phyloP scores from a whole-genome alignment of 768 basidiomycete species.

The Lactifluus piperatus region DNA sequence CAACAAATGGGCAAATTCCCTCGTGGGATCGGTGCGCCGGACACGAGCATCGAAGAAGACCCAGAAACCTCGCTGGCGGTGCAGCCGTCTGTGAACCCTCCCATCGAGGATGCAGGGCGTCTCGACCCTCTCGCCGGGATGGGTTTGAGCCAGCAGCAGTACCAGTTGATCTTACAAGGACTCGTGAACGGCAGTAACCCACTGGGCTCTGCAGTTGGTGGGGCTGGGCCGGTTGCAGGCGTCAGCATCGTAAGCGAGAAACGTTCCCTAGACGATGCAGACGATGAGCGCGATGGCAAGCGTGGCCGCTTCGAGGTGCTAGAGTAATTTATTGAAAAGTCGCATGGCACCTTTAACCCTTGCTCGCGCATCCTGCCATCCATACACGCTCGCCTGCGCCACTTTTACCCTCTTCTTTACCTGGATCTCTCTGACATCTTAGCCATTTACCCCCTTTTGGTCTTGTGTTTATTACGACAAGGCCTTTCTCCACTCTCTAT shows the following conservation, averaged over 20 bases:
- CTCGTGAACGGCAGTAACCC: constrained; percentile 51
- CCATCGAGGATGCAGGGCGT: constrained; percentile 15
- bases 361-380: background rate
- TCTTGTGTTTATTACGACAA: background rate
- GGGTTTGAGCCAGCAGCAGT: constrained; percentile 86
- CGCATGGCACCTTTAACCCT: background rate
- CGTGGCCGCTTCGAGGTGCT: constrained; percentile 34
- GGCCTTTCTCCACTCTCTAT: constrained; percentile 1
- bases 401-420: background rate
- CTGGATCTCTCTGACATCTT: constrained; percentile 11
- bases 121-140: constrained; percentile 82
- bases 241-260: constrained; percentile 19
- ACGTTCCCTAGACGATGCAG: constrained; percentile 24
- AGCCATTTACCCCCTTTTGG: background rate
- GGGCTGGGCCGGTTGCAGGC: constrained; percentile 29
- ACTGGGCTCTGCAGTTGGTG: background rate
- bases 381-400: background rate
- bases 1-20: constrained; percentile 20
- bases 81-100: constrained; percentile 17
- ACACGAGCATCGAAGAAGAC: constrained; percentile 29
- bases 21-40: constrained; percentile 14
- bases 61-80: constrained; percentile 36
- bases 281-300: constrained; percentile 31
- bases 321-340: constrained; percentile 21
- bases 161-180: constrained; percentile 66